phyloP scores from a whole-genome alignment of 306 rosid genomes.

The Ochetophila trinervis region DNA sequence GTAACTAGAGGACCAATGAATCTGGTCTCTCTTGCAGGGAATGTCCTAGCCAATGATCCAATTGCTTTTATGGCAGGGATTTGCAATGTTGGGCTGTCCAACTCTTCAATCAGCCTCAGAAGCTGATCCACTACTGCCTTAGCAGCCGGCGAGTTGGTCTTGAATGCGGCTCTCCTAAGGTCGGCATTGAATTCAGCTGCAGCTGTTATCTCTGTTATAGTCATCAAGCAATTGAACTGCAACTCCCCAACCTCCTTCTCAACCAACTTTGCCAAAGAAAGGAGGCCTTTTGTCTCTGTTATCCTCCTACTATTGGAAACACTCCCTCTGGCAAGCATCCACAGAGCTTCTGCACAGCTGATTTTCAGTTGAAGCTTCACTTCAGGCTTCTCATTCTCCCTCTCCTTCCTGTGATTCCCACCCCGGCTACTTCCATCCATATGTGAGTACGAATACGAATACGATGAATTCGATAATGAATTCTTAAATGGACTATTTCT shows the following conservation, averaged over 20 bases:
- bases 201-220: slow-evolving; percentile 61
- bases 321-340: slow-evolving; percentile 75
- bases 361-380: slow-evolving; percentile 56
- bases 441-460: slow-evolving; percentile 14
- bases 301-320: slow-evolving; percentile 62
- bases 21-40: slow-evolving; percentile 81
- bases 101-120: slow-evolving; percentile 52
- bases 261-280: slow-evolving; percentile 76
- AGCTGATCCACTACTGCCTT: slow-evolving; percentile 81
- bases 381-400: slow-evolving; percentile 68
- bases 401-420: slow-evolving; percentile 55
- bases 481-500: not conserved
- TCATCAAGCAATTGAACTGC: slow-evolving; percentile 70
- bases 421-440: slow-evolving; percentile 53
- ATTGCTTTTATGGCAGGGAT: slow-evolving; percentile 57
- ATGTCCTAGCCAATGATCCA: slow-evolving; percentile 81
- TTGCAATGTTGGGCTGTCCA: slow-evolving; percentile 49
- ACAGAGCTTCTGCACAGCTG: slow-evolving; percentile 67
- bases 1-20: slow-evolving; percentile 58
- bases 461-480: not conserved
- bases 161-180: slow-evolving; percentile 64
- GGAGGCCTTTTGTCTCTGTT: slow-evolving; percentile 76
- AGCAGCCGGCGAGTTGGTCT: slow-evolving; percentile 68
- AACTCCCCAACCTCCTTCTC: slow-evolving; percentile 69
- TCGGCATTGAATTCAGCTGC: slow-evolving; percentile 70